phyloP scores from a whole-genome alignment of 73 alveolate genomes.

The Durusdinium trenchii region DNA sequence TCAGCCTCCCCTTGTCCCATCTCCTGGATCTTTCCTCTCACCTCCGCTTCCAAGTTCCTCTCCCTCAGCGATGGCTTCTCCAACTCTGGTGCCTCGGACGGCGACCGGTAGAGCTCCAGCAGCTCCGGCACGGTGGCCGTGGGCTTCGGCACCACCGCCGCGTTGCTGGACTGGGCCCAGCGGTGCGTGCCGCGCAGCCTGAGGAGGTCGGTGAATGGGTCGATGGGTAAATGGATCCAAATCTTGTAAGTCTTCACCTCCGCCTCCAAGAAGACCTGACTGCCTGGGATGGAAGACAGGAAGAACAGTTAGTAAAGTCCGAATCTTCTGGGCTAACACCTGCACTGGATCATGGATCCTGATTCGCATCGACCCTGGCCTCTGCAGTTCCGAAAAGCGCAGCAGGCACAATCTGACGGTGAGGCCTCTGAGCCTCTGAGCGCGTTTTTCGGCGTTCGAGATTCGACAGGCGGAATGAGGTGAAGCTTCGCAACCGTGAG shows the following conservation, averaged over 20 bases:
- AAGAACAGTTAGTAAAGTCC: background rate
- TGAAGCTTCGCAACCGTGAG: no score
- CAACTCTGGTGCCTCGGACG: background rate
- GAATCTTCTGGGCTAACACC: background rate
- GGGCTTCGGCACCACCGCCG: constrained; percentile 69
- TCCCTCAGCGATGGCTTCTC: constrained; percentile 35
- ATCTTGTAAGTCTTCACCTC: background rate
- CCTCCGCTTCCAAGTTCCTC: constrained; percentile 64
- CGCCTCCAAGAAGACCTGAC: background rate
- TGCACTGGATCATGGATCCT: background rate
- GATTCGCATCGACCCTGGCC: background rate
- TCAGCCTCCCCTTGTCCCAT: background rate
- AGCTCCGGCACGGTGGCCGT: constrained; percentile 38
- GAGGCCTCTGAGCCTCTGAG: constrained; percentile 17
- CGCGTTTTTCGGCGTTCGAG: background rate
- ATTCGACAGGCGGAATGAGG: background rate
- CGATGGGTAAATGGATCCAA: no score
- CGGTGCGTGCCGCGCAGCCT: constrained; percentile 94
- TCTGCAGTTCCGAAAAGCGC: constrained; percentile 82
- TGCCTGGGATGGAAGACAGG: background rate
- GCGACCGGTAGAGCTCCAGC: constrained; percentile 62
- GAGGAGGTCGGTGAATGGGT: background rate
- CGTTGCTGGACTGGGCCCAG: constrained; percentile 85
- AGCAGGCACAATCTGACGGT: constrained; percentile 74
- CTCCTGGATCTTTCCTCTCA: constrained; percentile 50